A percentile compares a stretch with the other conserved stretches of the same genome.
Conservation (phyloP, 306 rosid genomes). For the Quercus rubra region DNA sequence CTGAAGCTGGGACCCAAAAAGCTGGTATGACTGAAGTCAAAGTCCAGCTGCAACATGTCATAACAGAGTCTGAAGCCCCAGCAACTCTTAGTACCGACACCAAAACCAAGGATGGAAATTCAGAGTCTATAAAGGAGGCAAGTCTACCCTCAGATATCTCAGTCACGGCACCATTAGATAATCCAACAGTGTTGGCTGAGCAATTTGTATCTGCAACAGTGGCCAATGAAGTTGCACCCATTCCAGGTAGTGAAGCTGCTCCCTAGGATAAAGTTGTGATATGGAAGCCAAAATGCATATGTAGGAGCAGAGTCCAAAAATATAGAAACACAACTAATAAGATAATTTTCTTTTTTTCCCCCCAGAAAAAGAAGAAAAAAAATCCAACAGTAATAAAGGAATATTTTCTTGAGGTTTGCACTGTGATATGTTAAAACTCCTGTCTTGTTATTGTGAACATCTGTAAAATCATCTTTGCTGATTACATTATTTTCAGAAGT, state of each 20-base stretch:
- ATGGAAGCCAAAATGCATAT: neutral
- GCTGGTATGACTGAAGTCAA: neutral
- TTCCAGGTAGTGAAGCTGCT: neutral
- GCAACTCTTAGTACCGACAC: neutral
- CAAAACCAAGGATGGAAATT: slow-evolving; percentile 6
- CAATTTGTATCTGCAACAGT: neutral
- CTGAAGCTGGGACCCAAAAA: slow-evolving; percentile 17
- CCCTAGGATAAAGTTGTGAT: neutral
- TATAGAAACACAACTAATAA: neutral
- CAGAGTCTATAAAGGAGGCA: slow-evolving; percentile 5
- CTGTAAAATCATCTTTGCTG: too few relatives aligned
- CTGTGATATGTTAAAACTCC: too few relatives aligned
- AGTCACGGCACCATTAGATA: neutral
- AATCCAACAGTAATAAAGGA: too few relatives aligned
- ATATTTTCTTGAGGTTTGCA: too few relatives aligned
- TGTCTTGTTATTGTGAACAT: too few relatives aligned
- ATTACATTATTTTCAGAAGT: too few relatives aligned
- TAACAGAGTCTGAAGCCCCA: neutral
- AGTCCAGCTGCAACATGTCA: slow-evolving; percentile 1
- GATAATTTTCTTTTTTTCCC: neutral
- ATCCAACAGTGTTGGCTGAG: slow-evolving; percentile 2
- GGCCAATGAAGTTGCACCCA: neutral
- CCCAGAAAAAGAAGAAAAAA: too few relatives aligned
- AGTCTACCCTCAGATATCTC: neutral
- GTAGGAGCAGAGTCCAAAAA: neutral